phyloP scores from a whole-genome alignment of 345 rosid genomes.

The Bretschneidera sinensis region DNA sequence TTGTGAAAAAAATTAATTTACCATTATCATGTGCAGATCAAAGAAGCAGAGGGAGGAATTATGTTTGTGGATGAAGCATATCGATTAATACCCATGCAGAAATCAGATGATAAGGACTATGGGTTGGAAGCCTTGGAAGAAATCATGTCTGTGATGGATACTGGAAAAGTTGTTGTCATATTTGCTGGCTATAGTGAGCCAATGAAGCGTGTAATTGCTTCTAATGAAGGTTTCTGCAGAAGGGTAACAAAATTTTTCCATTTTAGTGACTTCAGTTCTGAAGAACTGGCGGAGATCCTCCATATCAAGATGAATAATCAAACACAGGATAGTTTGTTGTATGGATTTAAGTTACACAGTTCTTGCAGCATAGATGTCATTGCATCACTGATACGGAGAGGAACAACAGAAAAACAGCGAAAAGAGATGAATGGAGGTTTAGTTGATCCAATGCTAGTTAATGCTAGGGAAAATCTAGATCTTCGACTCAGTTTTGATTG shows the following conservation, averaged over 20 bases:
- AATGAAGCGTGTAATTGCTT: conserved; percentile 89
- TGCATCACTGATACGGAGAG: conserved; percentile 54
- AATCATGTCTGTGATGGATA: conserved; percentile 97
- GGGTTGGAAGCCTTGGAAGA: conserved; percentile 97
- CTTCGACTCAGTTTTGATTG: conserved; percentile 81
- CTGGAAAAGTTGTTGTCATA: conserved; percentile 86
- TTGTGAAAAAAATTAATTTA: conserved; percentile 1
- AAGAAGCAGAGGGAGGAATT: conserved; percentile 97
- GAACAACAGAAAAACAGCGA: conserved; percentile 82
- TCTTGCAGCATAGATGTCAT: conserved; percentile 65
- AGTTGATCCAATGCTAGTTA: conserved; percentile 71
- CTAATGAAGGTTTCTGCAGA: conserved; percentile 94
- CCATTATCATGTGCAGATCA: conserved; percentile 45
- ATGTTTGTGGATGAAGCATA: conserved; percentile 98
- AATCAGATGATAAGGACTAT: conserved; percentile 89
- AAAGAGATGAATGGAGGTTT: conserved; percentile 92
- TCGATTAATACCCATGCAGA: conserved; percentile 88
- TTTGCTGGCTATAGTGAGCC: conserved; percentile 96
- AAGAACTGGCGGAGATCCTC: conserved; percentile 73
- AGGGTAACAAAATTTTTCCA: conserved; percentile 93
- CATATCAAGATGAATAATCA: conserved; percentile 84
- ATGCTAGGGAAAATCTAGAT: conserved; percentile 91
- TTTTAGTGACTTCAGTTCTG: conserved; percentile 65
- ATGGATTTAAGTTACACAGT: conserved; percentile 65
- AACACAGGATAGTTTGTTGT: conserved; percentile 49